Evolutionary conservation across 106 monocot genomes (phyloP).

Genomic region (Dendrobium nobile): DNA sequence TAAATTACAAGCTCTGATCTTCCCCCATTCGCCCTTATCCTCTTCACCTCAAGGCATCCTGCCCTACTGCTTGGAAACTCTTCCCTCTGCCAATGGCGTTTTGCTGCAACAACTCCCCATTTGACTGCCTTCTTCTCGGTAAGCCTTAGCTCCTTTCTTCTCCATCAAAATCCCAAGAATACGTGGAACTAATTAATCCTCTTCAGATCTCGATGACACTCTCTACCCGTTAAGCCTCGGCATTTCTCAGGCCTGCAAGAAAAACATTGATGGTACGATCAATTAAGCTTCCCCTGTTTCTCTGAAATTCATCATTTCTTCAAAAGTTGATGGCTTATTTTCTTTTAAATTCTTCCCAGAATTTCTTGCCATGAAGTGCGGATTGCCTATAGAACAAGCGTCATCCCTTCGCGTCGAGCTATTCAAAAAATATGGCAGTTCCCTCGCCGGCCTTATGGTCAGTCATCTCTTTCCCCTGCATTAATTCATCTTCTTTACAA

Average conservation of each 20-base stretch:
- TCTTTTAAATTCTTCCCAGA: constrained; percentile 16
- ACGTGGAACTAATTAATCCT: neutral
- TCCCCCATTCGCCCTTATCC: neutral
- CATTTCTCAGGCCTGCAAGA: constrained; percentile 39
- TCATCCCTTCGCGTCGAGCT: constrained; percentile 55
- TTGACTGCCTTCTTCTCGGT: constrained; percentile 88
- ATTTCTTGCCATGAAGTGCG: constrained; percentile 41
- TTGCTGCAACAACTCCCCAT: constrained; percentile 18
- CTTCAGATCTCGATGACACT: constrained; percentile 83
- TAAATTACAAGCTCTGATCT: neutral
- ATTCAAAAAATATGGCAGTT: constrained; percentile 78
- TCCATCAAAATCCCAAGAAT: neutral
- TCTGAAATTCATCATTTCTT: neutral
- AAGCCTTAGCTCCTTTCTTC: neutral
- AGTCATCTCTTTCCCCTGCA: neutral
- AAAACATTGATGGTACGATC: constrained; percentile 78
- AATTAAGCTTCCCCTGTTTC: neutral
- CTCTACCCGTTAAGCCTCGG: constrained; percentile 55
- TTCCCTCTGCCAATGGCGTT: constrained; percentile 8
- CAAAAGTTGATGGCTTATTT: neutral
- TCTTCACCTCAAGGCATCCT: neutral
- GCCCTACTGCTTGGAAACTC: neutral
- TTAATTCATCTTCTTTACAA: neutral
- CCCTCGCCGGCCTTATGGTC: constrained; percentile 61
- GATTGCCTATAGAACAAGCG: constrained; percentile 40